A percentile compares a stretch with the other conserved stretches of the same genome.
Conservation (phyloP, 192 early-diverging fungal genomes). For the Mortierella claussenii region DNA sequence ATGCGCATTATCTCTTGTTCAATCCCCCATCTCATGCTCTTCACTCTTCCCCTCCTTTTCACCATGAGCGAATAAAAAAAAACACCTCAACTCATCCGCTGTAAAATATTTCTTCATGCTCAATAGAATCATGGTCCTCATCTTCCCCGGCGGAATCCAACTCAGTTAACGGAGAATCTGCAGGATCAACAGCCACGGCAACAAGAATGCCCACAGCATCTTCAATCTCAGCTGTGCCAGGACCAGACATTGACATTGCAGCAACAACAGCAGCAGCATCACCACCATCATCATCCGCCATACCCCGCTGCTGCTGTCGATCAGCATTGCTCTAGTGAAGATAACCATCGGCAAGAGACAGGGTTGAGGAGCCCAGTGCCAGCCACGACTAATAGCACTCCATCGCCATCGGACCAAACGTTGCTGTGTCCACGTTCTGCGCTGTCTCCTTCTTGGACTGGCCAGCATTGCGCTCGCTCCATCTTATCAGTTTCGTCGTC, state of each 20-base stretch:
- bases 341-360: no score
- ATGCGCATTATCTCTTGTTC: background rate
- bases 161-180: background rate
- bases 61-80: background rate
- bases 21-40: background rate
- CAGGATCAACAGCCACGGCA: background rate
- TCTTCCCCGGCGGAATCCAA: background rate
- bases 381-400: background rate
- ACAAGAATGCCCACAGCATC: background rate
- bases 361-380: background rate
- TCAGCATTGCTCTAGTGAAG: background rate
- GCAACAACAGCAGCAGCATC: background rate
- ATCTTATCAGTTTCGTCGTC: background rate
- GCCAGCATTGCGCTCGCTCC: background rate
- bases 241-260: background rate
- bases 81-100: background rate
- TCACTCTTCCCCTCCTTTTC: background rate
- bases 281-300: background rate
- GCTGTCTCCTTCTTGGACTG: background rate
- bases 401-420: background rate
- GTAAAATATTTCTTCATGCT: background rate
- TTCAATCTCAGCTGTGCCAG: background rate
- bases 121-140: background rate
- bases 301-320: no score
- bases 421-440: background rate